Evolutionary conservation across 2,329 filamentous ascomycete genomes (phyloP).

Genomic region (Alternaria sp.): DNA sequence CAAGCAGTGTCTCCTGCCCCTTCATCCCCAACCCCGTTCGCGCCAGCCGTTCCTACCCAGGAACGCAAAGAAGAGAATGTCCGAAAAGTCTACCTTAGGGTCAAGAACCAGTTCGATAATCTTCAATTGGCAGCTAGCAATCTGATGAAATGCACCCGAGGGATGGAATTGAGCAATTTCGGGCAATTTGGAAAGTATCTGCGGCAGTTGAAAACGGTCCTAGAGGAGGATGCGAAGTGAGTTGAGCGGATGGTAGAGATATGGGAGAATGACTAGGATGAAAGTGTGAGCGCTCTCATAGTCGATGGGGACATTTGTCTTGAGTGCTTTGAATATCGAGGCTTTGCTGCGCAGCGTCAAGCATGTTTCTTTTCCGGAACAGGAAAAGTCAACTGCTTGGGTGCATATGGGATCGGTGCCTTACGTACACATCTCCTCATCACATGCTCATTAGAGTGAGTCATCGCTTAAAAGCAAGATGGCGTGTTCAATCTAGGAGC

Average conservation of each 20-base stretch:
- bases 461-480: no score
- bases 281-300: not conserved
- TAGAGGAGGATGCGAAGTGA: slow-evolving; percentile 22
- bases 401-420: not conserved
- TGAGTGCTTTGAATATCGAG: not conserved
- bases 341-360: slow-evolving; percentile 1
- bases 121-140: slow-evolving; percentile 20
- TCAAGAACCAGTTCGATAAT: slow-evolving; percentile 31
- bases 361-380: not conserved
- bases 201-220: slow-evolving; percentile 16
- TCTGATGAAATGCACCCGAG: slow-evolving; percentile 15
- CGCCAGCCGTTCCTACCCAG: not conserved
- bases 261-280: not conserved
- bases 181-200: slow-evolving; percentile 38
- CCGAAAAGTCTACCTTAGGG: slow-evolving; percentile 26
- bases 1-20: slow-evolving; percentile 8
- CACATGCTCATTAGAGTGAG: not conserved
- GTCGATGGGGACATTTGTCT: not conserved
- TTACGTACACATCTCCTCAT: not conserved
- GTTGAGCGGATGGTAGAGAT: not conserved
- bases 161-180: slow-evolving; percentile 30
- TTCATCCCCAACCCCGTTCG: not conserved
- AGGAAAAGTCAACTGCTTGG: not conserved
- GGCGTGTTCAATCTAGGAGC: not conserved
- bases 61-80: slow-evolving; percentile 31